These are phyloP conservation scores for Pleoardoris graminearum DNA, from an alignment of 2,329 filamentous ascomycete species.

Conservation along the genomic window DNA sequence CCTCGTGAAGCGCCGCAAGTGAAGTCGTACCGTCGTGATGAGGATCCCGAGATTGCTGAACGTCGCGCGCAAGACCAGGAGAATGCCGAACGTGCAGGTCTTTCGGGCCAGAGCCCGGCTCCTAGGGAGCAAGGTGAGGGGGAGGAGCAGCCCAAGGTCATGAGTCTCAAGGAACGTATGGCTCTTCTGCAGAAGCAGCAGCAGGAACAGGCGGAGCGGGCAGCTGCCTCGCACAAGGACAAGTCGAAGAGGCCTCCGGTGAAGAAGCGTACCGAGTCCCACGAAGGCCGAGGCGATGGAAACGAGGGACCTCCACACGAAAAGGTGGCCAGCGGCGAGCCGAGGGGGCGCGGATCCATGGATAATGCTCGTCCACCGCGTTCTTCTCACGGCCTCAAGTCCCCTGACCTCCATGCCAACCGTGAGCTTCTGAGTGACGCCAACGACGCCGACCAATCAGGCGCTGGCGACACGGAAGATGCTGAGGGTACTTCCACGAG, in stretches of 20 bases:
- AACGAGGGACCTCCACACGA: constrained; percentile 45
- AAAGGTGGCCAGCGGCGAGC: constrained; percentile 40
- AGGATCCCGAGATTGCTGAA: constrained; percentile 71
- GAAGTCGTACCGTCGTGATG: constrained; percentile 82
- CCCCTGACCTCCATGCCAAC: constrained; percentile 48
- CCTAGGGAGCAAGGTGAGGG: constrained; percentile 58
- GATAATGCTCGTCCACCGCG: constrained; percentile 47
- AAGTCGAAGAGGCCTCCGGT: constrained; percentile 75
- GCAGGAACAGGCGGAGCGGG: constrained; percentile 80
- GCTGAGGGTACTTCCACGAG: constrained; percentile 66
- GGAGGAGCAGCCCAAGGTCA: constrained; percentile 86
- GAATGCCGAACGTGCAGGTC: constrained; percentile 69
- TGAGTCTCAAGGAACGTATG: constrained; percentile 92
- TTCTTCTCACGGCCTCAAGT: constrained; percentile 44
- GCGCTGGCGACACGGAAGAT: constrained; percentile 64
- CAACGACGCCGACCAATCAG: constrained; percentile 68
- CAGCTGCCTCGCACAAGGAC: constrained; percentile 76
- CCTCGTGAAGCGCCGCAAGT: constrained; percentile 69
- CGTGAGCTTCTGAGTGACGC: constrained; percentile 63
- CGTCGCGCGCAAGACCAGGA: constrained; percentile 68
- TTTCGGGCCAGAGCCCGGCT: constrained; percentile 49
- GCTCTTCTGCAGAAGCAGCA: constrained; percentile 93
- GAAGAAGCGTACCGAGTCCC: constrained; percentile 64
- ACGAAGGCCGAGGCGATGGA: constrained; percentile 36
- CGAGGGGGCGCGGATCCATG: constrained; percentile 43